Evolutionary conservation across 2,329 filamentous ascomycete species (phyloP).

Genomic region (Cercospora brassicicola): DNA sequence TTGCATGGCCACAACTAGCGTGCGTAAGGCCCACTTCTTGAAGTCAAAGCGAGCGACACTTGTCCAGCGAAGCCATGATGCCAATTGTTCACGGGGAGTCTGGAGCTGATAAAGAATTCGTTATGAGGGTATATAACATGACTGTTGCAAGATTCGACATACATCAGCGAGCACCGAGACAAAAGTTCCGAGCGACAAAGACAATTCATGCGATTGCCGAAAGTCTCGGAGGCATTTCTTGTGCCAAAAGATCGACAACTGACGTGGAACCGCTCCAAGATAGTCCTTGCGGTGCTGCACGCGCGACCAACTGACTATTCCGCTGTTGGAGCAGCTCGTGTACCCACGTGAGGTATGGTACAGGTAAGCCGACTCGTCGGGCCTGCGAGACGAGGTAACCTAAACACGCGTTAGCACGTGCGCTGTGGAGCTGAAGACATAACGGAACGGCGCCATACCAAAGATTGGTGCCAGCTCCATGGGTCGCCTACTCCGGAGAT

Average conservation of each 20-base stretch:
- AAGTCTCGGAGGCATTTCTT: neutral
- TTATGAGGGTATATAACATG: neutral
- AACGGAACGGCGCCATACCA: slow-evolving; percentile 18
- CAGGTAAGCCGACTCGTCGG: slow-evolving; percentile 12
- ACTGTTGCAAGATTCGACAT: neutral
- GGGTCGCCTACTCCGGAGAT: slow-evolving; percentile 25
- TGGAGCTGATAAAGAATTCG: neutral
- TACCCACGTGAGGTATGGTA: slow-evolving; percentile 19
- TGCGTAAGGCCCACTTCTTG: neutral
- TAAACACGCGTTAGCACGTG: slow-evolving; percentile 1
- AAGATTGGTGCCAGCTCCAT: slow-evolving; percentile 31
- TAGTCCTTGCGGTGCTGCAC: slow-evolving; percentile 8
- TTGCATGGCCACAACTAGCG: neutral
- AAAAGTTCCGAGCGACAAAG: neutral
- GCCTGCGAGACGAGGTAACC: slow-evolving; percentile 21
- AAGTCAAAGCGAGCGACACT: neutral
- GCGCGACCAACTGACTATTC: slow-evolving; percentile 13
- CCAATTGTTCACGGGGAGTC: neutral
- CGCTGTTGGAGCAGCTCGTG: slow-evolving; percentile 19
- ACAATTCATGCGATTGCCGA: neutral
- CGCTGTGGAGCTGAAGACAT: neutral
- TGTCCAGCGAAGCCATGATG: neutral
- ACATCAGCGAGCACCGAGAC: neutral
- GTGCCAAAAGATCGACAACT: neutral
- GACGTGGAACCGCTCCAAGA: neutral